These are phyloP conservation scores for Amaranthus tricolor DNA, from an alignment of 179 eudicot species.

Conservation along the genomic window DNA sequence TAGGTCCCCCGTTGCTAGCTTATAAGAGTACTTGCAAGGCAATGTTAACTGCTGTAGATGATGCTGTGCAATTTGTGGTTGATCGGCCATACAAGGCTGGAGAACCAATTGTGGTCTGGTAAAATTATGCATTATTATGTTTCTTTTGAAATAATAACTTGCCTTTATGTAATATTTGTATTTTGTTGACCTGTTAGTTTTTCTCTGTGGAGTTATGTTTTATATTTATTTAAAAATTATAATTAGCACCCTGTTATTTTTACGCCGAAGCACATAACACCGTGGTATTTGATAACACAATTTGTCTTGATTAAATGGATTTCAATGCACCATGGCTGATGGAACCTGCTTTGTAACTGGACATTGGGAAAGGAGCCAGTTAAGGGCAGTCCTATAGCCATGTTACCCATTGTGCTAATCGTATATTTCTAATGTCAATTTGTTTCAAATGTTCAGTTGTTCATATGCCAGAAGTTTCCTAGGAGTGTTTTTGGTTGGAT, in stretches of 20 bases:
- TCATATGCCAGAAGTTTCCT: background rate
- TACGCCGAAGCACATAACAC: background rate
- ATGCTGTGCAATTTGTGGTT: conserved; percentile 82
- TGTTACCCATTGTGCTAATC: background rate
- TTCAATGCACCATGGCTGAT: background rate
- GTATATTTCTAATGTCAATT: background rate
- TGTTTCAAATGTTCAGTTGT: background rate
- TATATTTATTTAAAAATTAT: background rate
- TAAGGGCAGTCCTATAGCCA: background rate
- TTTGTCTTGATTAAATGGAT: background rate
- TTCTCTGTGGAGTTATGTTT: background rate
- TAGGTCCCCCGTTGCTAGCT: conserved; percentile 95
- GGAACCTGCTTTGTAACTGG: background rate
- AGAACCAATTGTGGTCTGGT: conserved; percentile 93
- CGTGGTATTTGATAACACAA: background rate
- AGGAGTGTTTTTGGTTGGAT: background rate
- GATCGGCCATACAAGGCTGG: conserved; percentile 90
- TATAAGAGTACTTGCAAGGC: conserved; percentile 94
- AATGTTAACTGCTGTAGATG: conserved; percentile 84
- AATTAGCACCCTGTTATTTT: background rate
- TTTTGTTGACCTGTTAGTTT: background rate
- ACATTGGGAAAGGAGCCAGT: background rate
- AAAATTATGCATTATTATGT: conserved; percentile 17
- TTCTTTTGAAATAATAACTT: background rate
- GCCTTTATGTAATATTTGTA: background rate